Conservation (phyloP, 2,329 filamentous ascomycete species). For the Cladosporium velox region DNA sequence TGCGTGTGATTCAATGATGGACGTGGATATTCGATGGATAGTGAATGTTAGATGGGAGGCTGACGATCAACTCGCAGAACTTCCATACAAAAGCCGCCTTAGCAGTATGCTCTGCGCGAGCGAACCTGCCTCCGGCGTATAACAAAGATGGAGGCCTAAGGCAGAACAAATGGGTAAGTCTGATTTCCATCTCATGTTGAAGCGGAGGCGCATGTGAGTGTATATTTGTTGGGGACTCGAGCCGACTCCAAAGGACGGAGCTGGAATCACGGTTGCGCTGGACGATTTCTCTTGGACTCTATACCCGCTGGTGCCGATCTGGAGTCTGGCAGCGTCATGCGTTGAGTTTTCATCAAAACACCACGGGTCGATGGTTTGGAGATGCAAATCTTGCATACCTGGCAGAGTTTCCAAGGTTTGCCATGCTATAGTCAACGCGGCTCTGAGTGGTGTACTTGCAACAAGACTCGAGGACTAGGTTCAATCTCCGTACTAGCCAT, state of each 20-base stretch:
- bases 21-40: background rate
- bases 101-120: slow-evolving; percentile 78
- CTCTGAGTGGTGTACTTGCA: background rate
- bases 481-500: background rate
- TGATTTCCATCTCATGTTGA: background rate
- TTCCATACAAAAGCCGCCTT: slow-evolving; percentile 87
- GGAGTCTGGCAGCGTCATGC: background rate
- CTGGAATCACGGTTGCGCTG: background rate
- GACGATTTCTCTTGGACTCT: background rate
- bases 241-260: background rate
- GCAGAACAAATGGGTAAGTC: slow-evolving; percentile 82
- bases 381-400: background rate
- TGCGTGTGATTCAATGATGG: slow-evolving; percentile 43
- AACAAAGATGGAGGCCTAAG: slow-evolving; percentile 63
- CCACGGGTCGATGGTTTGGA: background rate
- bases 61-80: slow-evolving; percentile 60
- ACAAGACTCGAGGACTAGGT: background rate
- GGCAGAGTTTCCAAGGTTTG: background rate
- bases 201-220: background rate
- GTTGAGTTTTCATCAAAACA: background rate
- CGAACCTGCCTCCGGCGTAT: slow-evolving; percentile 64
- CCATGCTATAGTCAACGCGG: background rate
- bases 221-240: background rate
- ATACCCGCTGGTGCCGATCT: background rate
- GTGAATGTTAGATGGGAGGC: background rate